Evolutionary conservation across 257 asterid genomes (phyloP), one percentile per base, ranked within the genome.

Genomic region (Striga asiatica): DNA sequence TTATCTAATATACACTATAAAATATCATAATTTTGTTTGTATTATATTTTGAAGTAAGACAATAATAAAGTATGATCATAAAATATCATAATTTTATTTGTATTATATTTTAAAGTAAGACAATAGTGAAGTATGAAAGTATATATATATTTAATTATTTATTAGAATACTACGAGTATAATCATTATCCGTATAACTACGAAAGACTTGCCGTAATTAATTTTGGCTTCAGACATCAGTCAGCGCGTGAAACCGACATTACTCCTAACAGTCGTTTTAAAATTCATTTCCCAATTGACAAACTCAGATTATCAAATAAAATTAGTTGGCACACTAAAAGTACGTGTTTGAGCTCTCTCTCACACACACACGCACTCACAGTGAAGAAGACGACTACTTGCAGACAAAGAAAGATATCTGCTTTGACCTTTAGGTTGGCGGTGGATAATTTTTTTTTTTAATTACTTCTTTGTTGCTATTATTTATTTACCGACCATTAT

Each of bases 311-410:
- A 2, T 16, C 8, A 37, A 34, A 35, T 56, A 16, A 65, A 0
- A 19, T 20, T 22, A 39, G 50, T 27, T 12, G 19, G 19, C 54
- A 24, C 47, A 37, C 11, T 9, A 22, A 6, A 17, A 5, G 38
- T 31, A 32, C 66, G 3, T 66, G 51, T 27, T 29, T 39, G 43
- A 32, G 38, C 38, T 38, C 34, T 53, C 52, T 61, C 54, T 32
- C 42, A 8, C 8, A 4, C 49, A 8, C 17, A 0, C 52, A 54
- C 54, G 23, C 42, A 8, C 8, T 7, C 49, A 8, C 17, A 0
- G 2, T 14, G 56, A 27, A 38, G 71, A 70, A 39, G 71, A 70
- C 72, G 55, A 39, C 25, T 39, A 5, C 76, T 52, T 61, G 35
- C 39, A 1, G 66, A 71, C 76, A 57, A 47, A 66, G 31, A n/a